Conservation (phyloP, 345 rosid species). For the Salix viminalis region DNA sequence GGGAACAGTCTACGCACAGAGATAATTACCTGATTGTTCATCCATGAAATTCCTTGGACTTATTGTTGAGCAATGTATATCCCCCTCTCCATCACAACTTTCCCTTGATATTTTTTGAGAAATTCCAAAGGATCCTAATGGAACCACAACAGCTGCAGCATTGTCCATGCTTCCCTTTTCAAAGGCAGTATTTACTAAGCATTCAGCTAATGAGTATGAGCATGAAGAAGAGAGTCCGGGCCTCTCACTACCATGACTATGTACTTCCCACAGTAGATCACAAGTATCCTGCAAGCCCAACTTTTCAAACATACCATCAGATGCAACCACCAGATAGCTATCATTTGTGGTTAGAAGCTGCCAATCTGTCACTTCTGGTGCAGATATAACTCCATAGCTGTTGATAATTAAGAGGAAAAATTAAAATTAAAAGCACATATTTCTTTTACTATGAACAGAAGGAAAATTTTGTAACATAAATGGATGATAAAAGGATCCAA, state of each 20-base stretch:
- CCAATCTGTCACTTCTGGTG: conserved; percentile 89
- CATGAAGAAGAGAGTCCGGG: conserved; percentile 55
- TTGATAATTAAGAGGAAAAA: conserved; percentile 7
- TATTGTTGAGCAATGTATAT: conserved; percentile 28
- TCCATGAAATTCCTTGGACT: conserved; percentile 28
- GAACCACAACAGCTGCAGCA: conserved; percentile 75
- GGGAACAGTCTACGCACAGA: conserved; percentile 6
- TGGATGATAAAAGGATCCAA: conserved; percentile 2
- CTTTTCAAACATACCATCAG: conserved; percentile 94
- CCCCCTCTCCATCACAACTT: conserved; percentile 32
- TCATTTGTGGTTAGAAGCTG: conserved; percentile 59
- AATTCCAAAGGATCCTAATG: conserved; percentile 44
- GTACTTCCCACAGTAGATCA: conserved; percentile 66
- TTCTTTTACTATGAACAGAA: neutral
- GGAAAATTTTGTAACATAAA: neutral
- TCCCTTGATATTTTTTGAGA: conserved; percentile 41
- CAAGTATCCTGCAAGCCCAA: conserved; percentile 73
- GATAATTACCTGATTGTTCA: conserved; percentile 47
- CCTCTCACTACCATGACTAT: conserved; percentile 31
- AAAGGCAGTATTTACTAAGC: conserved; percentile 67
- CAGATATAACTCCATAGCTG: conserved; percentile 85
- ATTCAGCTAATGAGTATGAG: conserved; percentile 71
- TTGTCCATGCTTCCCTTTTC: conserved; percentile 84
- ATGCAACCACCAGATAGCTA: conserved; percentile 81
- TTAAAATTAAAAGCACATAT: neutral